Conservation (phyloP, 352 stramenopile species). For the Globisporangium ultimum region DNA sequence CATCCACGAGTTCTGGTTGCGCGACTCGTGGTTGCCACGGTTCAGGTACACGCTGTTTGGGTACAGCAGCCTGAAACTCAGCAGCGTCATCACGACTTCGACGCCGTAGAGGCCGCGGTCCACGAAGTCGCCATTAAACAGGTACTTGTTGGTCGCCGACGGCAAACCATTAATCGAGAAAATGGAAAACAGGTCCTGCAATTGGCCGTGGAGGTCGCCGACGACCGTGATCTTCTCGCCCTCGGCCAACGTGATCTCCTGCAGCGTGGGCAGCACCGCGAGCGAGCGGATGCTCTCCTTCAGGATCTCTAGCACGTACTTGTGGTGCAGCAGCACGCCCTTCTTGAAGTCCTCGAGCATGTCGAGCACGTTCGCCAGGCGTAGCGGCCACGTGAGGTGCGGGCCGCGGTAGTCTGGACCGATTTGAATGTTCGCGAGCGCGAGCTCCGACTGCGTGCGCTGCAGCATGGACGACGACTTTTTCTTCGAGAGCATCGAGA, state of each 20-base stretch:
- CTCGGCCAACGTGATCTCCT: slow-evolving; percentile 83
- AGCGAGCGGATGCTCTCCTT: slow-evolving; percentile 63
- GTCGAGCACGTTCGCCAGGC: slow-evolving; percentile 78
- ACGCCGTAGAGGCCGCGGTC: slow-evolving; percentile 89
- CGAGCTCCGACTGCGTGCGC: slow-evolving; percentile 55
- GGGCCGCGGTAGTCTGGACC: slow-evolving; percentile 69
- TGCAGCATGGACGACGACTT: slow-evolving; percentile 14
- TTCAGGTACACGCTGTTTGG: slow-evolving; percentile 89
- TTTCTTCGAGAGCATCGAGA: slow-evolving; percentile 71
- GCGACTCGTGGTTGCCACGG: slow-evolving; percentile 95
- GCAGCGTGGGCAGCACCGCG: slow-evolving; percentile 65
- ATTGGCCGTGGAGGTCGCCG: slow-evolving; percentile 92
- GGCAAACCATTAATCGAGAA: slow-evolving; percentile 93
- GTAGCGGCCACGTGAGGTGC: slow-evolving; percentile 80
- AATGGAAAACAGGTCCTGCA: slow-evolving; percentile 94
- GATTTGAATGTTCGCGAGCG: slow-evolving; percentile 49
- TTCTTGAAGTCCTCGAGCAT: slow-evolving; percentile 92
- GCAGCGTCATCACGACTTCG: slow-evolving; percentile 80
- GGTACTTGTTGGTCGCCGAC: slow-evolving; percentile 88
- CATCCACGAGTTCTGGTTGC: slow-evolving; percentile 93
- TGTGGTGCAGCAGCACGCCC: slow-evolving; percentile 84
- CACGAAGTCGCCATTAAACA: slow-evolving; percentile 98
- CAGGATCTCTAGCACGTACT: slow-evolving; percentile 89
- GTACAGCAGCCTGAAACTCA: slow-evolving; percentile 78
- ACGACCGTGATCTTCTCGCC: slow-evolving; percentile 91